These are phyloP conservation scores for Rhexocercosporidium sp. DNA, from an alignment of 2,329 filamentous ascomycete genomes.

Conservation along the genomic window DNA sequence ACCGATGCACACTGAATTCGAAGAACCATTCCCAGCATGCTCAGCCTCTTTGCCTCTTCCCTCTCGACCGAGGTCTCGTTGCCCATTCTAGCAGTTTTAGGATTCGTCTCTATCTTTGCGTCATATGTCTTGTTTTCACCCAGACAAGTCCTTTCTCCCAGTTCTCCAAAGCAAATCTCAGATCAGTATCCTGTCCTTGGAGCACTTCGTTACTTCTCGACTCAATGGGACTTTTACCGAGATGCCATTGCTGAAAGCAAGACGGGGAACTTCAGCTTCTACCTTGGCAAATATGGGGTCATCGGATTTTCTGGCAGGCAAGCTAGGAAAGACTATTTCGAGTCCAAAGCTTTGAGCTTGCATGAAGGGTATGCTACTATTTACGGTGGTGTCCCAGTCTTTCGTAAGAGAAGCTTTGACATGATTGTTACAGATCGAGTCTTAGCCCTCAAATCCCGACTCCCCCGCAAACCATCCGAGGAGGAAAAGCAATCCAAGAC, in stretches of 20 bases:
- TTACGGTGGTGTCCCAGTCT: neutral
- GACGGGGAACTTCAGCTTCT: conserved; percentile 55
- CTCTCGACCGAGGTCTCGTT: neutral
- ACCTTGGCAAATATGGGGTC: conserved; percentile 51
- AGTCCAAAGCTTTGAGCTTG: conserved; percentile 51
- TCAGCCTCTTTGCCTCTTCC: neutral
- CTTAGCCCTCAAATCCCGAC: neutral
- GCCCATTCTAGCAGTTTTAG: neutral
- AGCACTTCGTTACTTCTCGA: conserved; percentile 51
- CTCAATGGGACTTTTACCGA: conserved; percentile 51
- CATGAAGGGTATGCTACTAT: conserved; percentile 45
- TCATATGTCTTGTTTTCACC: neutral
- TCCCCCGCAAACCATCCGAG: neutral
- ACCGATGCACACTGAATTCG: neutral
- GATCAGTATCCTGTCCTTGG: conserved; percentile 48
- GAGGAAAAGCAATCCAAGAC: neutral
- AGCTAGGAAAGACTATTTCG: conserved; percentile 51
- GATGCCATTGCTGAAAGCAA: conserved; percentile 40
- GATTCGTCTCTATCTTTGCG: neutral
- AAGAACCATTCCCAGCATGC: neutral
- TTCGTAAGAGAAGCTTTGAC: neutral
- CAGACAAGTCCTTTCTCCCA: neutral
- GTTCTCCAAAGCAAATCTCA: neutral
- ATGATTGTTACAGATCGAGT: neutral
- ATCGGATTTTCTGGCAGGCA: conserved; percentile 51